Percentiles rank a stretch among this genome's conserved stretches.
Evolutionary conservation across 202 grass and related monocot genomes (phyloP).

Genomic region (Dendrocalamus latiflorus): DNA sequence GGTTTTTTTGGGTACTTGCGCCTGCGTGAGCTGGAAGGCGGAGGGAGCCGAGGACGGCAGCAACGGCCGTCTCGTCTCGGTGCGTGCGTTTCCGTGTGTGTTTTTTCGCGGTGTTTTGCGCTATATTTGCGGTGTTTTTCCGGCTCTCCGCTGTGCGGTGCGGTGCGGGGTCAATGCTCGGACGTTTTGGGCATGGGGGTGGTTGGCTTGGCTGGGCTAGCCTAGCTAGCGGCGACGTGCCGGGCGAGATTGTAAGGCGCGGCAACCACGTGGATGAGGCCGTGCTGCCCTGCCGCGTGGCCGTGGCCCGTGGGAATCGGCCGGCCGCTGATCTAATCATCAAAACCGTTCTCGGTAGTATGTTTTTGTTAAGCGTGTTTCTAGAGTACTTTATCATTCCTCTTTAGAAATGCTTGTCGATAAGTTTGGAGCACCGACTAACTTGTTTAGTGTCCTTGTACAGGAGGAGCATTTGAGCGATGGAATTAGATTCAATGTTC

Average conservation of each 20-base stretch:
- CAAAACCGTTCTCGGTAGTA: not conserved
- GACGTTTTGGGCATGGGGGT: not conserved
- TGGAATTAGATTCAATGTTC: not conserved
- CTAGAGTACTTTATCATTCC: not conserved
- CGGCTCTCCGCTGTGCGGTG: not conserved
- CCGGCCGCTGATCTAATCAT: too few species aligned
- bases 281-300: not conserved
- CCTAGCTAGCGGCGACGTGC: constrained; percentile 1
- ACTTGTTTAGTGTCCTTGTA: not conserved
- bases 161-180: not conserved
- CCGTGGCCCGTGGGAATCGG: not conserved
- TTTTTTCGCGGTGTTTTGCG: too few species aligned
- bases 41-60: not conserved
- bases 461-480: not conserved
- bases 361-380: not conserved
- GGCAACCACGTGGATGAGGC: constrained; percentile 7
- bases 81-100: not conserved
- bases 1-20: not conserved
- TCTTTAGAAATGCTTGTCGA: not conserved
- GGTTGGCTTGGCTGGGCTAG: not conserved
- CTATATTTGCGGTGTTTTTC: not conserved
- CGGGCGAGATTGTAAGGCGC: constrained; percentile 13
- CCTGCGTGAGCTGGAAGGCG: constrained; percentile 22
- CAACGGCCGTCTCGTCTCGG: not conserved
- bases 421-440: not conserved